A percentile compares a stretch with the other conserved stretches of the same genome.
Conservation (phyloP, 306 rosid species). For the Castanea mollissima region DNA sequence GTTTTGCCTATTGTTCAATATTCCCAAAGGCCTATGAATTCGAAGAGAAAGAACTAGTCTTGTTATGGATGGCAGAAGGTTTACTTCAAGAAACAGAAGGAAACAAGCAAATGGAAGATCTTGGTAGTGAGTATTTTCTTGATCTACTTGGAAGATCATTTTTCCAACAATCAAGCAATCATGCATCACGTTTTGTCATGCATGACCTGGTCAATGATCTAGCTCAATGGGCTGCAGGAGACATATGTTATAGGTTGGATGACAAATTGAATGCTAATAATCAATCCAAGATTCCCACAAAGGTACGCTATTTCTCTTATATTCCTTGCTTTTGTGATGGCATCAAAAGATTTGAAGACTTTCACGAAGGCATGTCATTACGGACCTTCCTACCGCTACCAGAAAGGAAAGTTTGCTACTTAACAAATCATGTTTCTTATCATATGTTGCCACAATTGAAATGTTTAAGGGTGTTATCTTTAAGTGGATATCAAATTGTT, state of each 20-base stretch:
- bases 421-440: neutral
- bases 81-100: neutral
- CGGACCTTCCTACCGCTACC: constrained; percentile 51
- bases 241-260: neutral
- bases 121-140: neutral
- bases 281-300: neutral
- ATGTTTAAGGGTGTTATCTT: neutral
- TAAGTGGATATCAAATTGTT: neutral
- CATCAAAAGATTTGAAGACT: neutral
- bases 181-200: neutral
- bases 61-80: neutral
- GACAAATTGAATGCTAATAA: too few species aligned
- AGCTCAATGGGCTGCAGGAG: neutral
- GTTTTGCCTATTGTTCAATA: neutral
- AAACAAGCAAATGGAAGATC: neutral
- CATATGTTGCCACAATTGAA: neutral
- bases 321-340: neutral
- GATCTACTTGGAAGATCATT: neutral
- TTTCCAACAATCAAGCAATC: neutral
- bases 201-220: constrained; percentile 17
- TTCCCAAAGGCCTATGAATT: neutral
- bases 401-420: constrained; percentile 31
- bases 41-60: neutral
- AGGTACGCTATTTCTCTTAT: neutral
- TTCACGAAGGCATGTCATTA: constrained; percentile 19